Evolutionary conservation across 2,329 filamentous ascomycete genomes (phyloP).

Genomic region (Xylariaceae sp.): DNA sequence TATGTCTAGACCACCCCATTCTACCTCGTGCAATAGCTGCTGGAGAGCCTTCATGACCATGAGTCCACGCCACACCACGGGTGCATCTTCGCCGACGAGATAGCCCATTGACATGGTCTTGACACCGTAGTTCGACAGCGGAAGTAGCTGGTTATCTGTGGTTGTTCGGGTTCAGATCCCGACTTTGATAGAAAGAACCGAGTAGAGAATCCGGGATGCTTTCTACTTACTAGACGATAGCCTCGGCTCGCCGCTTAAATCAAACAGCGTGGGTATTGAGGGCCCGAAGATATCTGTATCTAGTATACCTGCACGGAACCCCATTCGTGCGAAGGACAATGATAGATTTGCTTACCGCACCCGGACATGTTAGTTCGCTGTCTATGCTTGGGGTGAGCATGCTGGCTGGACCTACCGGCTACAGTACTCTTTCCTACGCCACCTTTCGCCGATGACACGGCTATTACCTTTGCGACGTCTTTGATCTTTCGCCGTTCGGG

Average conservation of each 20-base stretch:
- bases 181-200: neutral
- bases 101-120: conserved; percentile 99
- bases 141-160: conserved; percentile 79
- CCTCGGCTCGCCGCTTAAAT: conserved; percentile 73
- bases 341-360: conserved; percentile 65
- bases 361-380: neutral
- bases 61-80: conserved; percentile 89
- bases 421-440: conserved; percentile 98
- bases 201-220: neutral
- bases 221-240: conserved; percentile 62
- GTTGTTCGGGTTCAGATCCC: conserved; percentile 51
- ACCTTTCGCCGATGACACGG: conserved; percentile 95
- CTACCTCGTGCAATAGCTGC: conserved; percentile 90
- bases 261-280: conserved; percentile 84
- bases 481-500: conserved; percentile 76
- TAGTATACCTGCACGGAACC: conserved; percentile 78
- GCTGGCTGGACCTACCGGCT: conserved; percentile 54
- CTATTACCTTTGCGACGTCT: conserved; percentile 85
- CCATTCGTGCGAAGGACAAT: conserved; percentile 76
- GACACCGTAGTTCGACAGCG: conserved; percentile 88
- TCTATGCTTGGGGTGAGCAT: neutral
- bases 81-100: conserved; percentile 71
- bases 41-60: conserved; percentile 98
- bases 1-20: conserved; percentile 86
- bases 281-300: conserved; percentile 97